Evolutionary conservation across 116 monocot genomes (phyloP), one percentile per base, ranked within the genome.

Genomic region (Cymodocea nodosa): DNA sequence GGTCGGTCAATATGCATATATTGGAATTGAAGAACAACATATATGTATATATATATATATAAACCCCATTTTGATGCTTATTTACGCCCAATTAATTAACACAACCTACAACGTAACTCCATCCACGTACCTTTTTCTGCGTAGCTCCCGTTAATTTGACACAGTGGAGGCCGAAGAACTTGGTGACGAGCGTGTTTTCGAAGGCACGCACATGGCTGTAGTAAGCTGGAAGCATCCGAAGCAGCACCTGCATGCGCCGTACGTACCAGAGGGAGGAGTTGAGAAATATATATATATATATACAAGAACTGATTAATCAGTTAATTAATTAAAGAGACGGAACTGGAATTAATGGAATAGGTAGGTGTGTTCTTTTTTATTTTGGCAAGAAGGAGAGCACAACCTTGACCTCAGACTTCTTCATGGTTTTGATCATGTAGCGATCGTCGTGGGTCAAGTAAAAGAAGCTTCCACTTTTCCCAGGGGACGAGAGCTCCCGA

Each of bases 351-450:
- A n/a, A n/a, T n/a, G n/a, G n/a, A n/a, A n/a, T n/a, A n/a, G n/a
- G n/a, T n/a, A n/a, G n/a, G n/a, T n/a, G n/a, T n/a, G n/a, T n/a
- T n/a, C n/a, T n/a, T n/a, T n/a, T n/a, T n/a, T n/a, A n/a, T n/a
- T n/a, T n/a, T n/a, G n/a, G n/a, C n/a, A n/a, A n/a, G n/a, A n/a
- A n/a, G n/a, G n/a, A n/a, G n/a, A n/a, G n/a, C n/a, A n/a, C 71
- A 69, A 92, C 92, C 69, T 92, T 92, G 7, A 85, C 92, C 79
- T 92, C 92, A 17, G 92, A 74, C 68, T 92, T 92, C 69, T 92
- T 92, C 72, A 92, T 69, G 10, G 92, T 92, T 64, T 92, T 92
- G 65, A 92, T 92, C 92, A 92, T 92, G 70, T 92, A 92, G 19
- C 74, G 73, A 60, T 92, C 92, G 69, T 92, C 92, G 52, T 92